Conservation (phyloP, 371 early-diverging fungal species). For the Actinomortierella ambigua region DNA sequence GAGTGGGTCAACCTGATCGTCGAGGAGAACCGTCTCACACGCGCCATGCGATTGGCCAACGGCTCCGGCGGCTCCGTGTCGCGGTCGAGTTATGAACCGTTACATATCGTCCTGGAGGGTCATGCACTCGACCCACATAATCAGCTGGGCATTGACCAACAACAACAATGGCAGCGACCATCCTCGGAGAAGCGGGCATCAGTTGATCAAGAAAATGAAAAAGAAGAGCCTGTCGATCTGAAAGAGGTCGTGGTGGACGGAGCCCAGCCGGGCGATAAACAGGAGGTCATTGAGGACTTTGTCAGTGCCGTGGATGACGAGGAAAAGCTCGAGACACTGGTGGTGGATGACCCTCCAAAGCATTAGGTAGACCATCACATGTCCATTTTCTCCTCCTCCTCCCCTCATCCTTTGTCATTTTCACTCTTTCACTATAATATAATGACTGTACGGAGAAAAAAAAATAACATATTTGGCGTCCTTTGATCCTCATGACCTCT, state of each 20-base stretch:
- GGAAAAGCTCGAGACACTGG: too few species aligned
- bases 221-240: slow-evolving; percentile 8
- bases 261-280: slow-evolving; percentile 21
- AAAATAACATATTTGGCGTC: too few species aligned
- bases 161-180: not conserved
- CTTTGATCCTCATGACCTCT: too few species aligned
- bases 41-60: not conserved
- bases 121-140: too few species aligned
- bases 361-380: too few species aligned
- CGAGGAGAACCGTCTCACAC: slow-evolving; percentile 29
- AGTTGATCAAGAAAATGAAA: not conserved
- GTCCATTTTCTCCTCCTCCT: too few species aligned
- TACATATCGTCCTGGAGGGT: not conserved
- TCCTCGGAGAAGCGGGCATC: not conserved
- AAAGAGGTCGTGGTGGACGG: slow-evolving; percentile 23
- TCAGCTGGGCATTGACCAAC: not conserved
- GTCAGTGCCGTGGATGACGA: too few species aligned
- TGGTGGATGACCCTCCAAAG: too few species aligned
- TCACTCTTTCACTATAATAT: too few species aligned
- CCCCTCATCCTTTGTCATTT: not conserved
- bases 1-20: slow-evolving; percentile 45
- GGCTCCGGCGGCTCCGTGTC: not conserved
- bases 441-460: too few species aligned
- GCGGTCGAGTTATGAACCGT: not conserved
- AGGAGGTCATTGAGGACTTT: slow-evolving; percentile 32